Percentiles rank a stretch among this genome's conserved stretches.
phyloP scores from a whole-genome alignment of 2,329 filamentous ascomycete species.

The Curvularia eragrostidis region DNA sequence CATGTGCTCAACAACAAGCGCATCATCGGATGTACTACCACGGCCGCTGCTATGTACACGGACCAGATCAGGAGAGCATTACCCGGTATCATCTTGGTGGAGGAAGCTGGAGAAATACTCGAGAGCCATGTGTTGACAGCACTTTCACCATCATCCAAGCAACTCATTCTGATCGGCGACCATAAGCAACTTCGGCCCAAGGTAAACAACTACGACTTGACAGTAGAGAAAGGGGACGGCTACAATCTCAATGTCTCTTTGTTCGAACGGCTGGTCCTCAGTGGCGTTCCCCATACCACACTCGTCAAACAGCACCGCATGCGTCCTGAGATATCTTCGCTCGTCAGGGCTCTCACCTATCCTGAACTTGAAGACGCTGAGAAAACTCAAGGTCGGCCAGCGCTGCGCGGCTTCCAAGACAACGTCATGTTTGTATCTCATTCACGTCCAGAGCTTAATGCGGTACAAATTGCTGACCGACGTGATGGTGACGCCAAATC shows the following conservation, averaged over 20 bases:
- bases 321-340: constrained; percentile 68
- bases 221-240: constrained; percentile 68
- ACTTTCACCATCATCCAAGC: constrained; percentile 62
- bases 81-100: constrained; percentile 69
- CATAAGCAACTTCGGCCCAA: constrained; percentile 76
- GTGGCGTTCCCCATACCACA: constrained; percentile 61
- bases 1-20: constrained; percentile 58
- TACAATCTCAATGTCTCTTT: constrained; percentile 72
- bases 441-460: constrained; percentile 58
- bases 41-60: constrained; percentile 68
- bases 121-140: constrained; percentile 72
- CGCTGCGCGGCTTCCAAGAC: constrained; percentile 63
- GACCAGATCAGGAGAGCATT: constrained; percentile 60
- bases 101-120: constrained; percentile 77
- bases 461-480: constrained; percentile 55
- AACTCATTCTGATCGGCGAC: constrained; percentile 74
- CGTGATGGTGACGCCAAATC: constrained; percentile 58
- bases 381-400: constrained; percentile 56
- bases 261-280: constrained; percentile 70
- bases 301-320: constrained; percentile 72
- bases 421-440: constrained; percentile 74
- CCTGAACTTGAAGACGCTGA: constrained; percentile 64
- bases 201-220: constrained; percentile 65
- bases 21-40: constrained; percentile 75
- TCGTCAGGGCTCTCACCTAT: constrained; percentile 67